Percentiles rank a stretch among this genome's conserved stretches.
Conservation (phyloP, 768 basidiomycete genomes). For the Cubamyces sp. region DNA sequence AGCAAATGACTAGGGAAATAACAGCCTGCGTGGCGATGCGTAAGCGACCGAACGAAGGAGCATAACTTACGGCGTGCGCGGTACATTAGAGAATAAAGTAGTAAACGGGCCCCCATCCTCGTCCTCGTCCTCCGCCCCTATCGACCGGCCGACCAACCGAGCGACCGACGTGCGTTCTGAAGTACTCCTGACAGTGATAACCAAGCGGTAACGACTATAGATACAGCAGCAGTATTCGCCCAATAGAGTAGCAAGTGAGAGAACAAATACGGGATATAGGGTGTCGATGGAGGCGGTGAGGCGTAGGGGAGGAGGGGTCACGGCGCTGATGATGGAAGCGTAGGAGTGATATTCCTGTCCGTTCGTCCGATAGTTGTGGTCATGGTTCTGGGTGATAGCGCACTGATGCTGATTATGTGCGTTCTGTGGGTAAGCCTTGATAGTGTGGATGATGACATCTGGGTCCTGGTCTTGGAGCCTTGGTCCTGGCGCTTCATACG, state of each 20-base stretch:
- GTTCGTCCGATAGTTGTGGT: too few relatives aligned
- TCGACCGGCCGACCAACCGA: background rate
- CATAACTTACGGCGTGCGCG: slow-evolving; percentile 1
- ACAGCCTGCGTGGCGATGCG: background rate
- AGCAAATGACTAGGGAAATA: background rate
- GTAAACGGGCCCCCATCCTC: background rate
- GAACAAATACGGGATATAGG: too few relatives aligned
- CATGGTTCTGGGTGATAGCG: too few relatives aligned
- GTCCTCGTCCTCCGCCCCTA: background rate
- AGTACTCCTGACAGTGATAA: background rate
- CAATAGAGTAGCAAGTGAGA: too few relatives aligned
- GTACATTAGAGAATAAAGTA: slow-evolving; percentile 12
- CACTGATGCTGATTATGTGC: too few relatives aligned
- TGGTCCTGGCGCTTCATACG: slow-evolving; percentile 5
- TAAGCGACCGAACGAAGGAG: background rate
- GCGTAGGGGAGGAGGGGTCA: too few relatives aligned
- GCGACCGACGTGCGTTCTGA: too few relatives aligned
- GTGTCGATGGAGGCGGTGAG: too few relatives aligned
- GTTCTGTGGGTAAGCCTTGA: too few relatives aligned
- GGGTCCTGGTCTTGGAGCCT: background rate
- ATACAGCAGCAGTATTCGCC: background rate
- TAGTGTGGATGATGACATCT: background rate
- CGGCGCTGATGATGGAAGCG: too few relatives aligned
- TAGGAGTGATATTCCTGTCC: too few relatives aligned
- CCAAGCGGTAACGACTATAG: slow-evolving; percentile 1